phyloP scores from a whole-genome alignment of 768 basidiomycete species.

The Dictyophora rubrovolvata region DNA sequence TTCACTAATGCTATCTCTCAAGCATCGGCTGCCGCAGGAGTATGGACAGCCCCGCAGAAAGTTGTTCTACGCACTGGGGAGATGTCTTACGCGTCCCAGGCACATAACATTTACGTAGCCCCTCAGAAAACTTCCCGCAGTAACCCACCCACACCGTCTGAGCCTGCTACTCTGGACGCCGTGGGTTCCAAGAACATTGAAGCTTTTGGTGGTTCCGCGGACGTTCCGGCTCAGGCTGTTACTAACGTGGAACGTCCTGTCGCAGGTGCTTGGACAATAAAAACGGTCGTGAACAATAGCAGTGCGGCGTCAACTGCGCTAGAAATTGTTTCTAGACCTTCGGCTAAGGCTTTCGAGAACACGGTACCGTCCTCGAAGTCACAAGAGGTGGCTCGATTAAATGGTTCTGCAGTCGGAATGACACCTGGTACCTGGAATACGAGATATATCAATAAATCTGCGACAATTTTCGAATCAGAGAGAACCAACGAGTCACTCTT shows the following conservation, averaged over 20 bases:
- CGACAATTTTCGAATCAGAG: conserved; percentile 2
- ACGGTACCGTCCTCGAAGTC: neutral
- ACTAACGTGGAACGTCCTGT: neutral
- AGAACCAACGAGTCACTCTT: neutral
- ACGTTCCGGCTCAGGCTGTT: neutral
- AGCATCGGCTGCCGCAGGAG: neutral
- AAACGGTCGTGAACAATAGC: neutral
- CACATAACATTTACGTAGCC: neutral
- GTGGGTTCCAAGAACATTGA: neutral
- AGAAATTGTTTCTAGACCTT: neutral
- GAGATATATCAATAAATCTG: neutral
- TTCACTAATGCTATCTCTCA: neutral
- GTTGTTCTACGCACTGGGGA: neutral
- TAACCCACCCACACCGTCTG: conserved; percentile 1
- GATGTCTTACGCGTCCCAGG: neutral
- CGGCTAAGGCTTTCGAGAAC: neutral
- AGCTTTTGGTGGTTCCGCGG: neutral
- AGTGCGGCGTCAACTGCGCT: neutral
- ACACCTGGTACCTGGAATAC: conserved; percentile 7
- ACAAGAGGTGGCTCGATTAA: neutral
- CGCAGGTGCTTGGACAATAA: conserved; percentile 5
- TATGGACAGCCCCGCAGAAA: neutral
- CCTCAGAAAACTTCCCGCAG: neutral
- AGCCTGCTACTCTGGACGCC: neutral
- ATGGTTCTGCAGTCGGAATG: neutral